Evolutionary conservation across 768 basidiomycete species (phyloP), one percentile per base, ranked within the genome.

Genomic region (Boletus insuetus): DNA sequence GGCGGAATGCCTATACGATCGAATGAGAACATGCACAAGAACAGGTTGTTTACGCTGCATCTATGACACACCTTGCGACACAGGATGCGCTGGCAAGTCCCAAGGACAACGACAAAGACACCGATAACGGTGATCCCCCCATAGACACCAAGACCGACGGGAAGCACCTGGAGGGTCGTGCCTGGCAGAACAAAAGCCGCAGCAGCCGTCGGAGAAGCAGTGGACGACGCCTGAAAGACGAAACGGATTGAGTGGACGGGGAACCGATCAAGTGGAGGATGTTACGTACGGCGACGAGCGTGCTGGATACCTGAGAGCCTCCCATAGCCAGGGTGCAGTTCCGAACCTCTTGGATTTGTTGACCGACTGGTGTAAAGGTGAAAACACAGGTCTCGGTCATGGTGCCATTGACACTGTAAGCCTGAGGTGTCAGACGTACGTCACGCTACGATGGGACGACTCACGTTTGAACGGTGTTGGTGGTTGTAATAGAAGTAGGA

Each of bases 111-210:
- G 22, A 90, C 84, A 57, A 88, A 83, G 61, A 96, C 69, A 17
- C 87, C 88, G 62, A 94, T 86, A 9, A 87, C 87, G 31, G 90
- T 90, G 55, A 96, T 86, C 58, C 91, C 91, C 44, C 86, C 89
- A 65, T 89, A 93, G 11, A 94, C 80, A 49, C 87, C 89, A 41
- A 94, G 78, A 59, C 91, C 91, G 59, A 94, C 84, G 0, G 91
- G 91, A 34, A 92, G 77, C 5, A 93, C 91, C 40, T 82, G 80
- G 17, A 93, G 62, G 53, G 79, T 77, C 73, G 83, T 87, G 20
- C 91, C 91, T 12, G 91, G 91, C 37, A 91, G 73, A 31, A 73
- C 62, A 69, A 90, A 89, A 5, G 78, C 68, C 3, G 74, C 69
- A 10, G 64, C 61, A 3, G 63, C 60, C 24, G 57, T 58, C 24